phyloP scores from a whole-genome alignment of 805 yeast species.

The Kazachstania bromeliacearum region DNA sequence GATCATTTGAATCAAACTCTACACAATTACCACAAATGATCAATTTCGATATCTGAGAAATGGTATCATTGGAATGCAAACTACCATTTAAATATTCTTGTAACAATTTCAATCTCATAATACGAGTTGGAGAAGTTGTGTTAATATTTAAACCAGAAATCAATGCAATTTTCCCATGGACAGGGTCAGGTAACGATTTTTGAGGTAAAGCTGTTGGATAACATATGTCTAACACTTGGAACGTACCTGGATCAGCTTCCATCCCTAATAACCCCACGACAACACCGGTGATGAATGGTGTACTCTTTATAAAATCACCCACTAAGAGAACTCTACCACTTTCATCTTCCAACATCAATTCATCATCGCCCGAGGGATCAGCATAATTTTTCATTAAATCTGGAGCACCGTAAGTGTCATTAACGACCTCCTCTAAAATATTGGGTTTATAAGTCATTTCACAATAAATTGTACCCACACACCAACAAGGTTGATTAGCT shows the following conservation, averaged over 20 bases:
- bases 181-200: constrained; percentile 24
- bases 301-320: constrained; percentile 45
- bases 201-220: constrained; percentile 64
- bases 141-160: constrained; percentile 66
- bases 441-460: constrained; percentile 82
- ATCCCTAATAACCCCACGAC: constrained; percentile 80
- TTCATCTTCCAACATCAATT: constrained; percentile 79
- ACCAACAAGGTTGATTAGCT: constrained; percentile 52
- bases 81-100: constrained; percentile 68
- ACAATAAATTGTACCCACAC: constrained; percentile 76
- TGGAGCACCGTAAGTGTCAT: constrained; percentile 37
- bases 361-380: constrained; percentile 46
- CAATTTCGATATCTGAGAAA: constrained; percentile 36
- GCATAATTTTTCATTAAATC: constrained; percentile 38
- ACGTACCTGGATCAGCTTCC: constrained; percentile 73
- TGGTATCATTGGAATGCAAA: constrained; percentile 36
- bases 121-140: constrained; percentile 33
- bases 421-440: constrained; percentile 70
- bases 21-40: constrained; percentile 71
- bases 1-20: constrained; percentile 24
- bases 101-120: constrained; percentile 45
- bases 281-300: constrained; percentile 78
- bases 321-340: constrained; percentile 74
- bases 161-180: constrained; percentile 45
- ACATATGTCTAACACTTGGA: constrained; percentile 71